A percentile compares a stretch with the other conserved stretches of the same genome.
Conservation (phyloP, 2,329 filamentous ascomycete species). For the Talaromyces sp. region DNA sequence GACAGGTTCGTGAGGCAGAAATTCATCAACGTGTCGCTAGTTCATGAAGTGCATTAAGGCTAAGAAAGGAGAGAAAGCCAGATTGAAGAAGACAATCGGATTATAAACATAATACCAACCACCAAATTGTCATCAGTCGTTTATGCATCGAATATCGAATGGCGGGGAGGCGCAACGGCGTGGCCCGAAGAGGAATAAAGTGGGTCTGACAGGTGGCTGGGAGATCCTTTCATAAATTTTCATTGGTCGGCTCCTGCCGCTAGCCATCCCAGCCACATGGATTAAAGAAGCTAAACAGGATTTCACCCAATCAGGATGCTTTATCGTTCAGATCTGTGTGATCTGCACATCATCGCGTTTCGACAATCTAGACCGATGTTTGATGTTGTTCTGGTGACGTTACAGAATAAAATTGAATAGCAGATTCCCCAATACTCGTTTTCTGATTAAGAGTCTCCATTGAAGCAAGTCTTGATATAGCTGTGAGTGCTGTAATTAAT, state of each 20-base stretch:
- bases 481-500: background rate
- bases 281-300: background rate
- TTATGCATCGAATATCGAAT: background rate
- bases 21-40: background rate
- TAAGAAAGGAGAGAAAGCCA: background rate
- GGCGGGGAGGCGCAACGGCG: background rate
- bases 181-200: background rate
- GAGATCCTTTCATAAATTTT: background rate
- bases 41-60: background rate
- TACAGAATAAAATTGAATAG: background rate
- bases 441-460: background rate
- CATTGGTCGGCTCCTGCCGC: background rate
- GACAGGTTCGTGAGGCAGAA: background rate
- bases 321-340: background rate
- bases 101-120: background rate
- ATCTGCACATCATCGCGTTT: background rate
- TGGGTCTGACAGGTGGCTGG: background rate
- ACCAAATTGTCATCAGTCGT: background rate
- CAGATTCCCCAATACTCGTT: background rate
- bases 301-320: background rate
- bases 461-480: background rate
- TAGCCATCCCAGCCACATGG: background rate
- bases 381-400: background rate
- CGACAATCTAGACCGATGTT: background rate
- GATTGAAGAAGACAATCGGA: background rate